Evolutionary conservation across 2,329 filamentous ascomycete species (phyloP), one percentile per base, ranked within the genome.

Genomic region (Beauveria australis): DNA sequence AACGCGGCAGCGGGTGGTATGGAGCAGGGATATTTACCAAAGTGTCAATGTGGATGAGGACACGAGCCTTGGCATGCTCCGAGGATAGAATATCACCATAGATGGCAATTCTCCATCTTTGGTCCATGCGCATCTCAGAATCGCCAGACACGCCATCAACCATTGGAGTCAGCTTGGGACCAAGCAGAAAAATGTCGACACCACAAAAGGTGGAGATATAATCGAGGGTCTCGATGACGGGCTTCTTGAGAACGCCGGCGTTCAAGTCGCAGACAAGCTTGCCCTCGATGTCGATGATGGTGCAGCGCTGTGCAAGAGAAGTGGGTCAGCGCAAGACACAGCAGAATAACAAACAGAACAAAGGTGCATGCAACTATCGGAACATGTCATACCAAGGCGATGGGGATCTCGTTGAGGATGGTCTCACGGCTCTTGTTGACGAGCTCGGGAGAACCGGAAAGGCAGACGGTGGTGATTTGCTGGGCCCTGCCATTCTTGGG

Each of bases 31-130:
- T 47, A 53, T 64, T 63, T 82, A 94, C 90, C 78, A 96, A 85
- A 75, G 92, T 91, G 73, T 99, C 94, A 71, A 99, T 97, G 81
- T 97, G 94, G 73, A 97, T 96, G 73, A 99, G 79, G 46, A 97
- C 87, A 66, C 94, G 86, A 19, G 93, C 96, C 81, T 99, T 99
- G 60, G 94, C 94, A 75, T 97, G 93, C 75, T 99, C 94, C 30
- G 91, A 89, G 66, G 92, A 96, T 76, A 97, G 86, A 75, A 94
- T 88, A 72, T 99, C 94, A 59, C 94, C 93, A 69, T 94, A 99
- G 65, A 99, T 95, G 67, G 91, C 89, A 63, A 97, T 88, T 71
- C 93, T 87, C 79, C 95, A 92, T 67, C 93, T 86, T 73, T 94
- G 90, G 73, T 97, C 92, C 68, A 91, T 88, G 67, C 89, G 89